A percentile compares a stretch with the other conserved stretches of the same genome.
These are phyloP conservation scores for Lyophyllum atratum DNA, from an alignment of 768 basidiomycete genomes.

Conservation along the genomic window DNA sequence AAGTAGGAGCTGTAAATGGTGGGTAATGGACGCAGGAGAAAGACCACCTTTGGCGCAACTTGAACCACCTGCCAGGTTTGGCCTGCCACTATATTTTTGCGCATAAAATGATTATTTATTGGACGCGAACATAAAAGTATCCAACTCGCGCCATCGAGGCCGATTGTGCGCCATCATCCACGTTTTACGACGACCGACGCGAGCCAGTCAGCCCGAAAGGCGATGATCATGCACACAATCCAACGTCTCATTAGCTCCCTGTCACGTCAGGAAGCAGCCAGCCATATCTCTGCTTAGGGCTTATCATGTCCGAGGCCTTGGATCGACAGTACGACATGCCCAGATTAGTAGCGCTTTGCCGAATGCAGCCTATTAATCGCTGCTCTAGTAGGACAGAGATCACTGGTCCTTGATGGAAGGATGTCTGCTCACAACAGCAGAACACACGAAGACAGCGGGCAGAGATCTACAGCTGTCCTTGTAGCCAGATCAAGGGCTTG, in stretches of 20 bases:
- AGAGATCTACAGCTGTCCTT: slow-evolving; percentile 11
- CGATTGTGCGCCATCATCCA: slow-evolving; percentile 23
- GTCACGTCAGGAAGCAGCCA: slow-evolving; percentile 47
- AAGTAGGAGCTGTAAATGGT: slow-evolving; percentile 20
- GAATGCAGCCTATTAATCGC: not conserved
- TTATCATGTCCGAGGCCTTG: slow-evolving; percentile 7
- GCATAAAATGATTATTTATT: slow-evolving; percentile 16
- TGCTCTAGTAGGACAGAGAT: not conserved
- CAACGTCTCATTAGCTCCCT: slow-evolving; percentile 41
- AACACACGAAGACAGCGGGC: slow-evolving; percentile 3
- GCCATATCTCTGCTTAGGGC: slow-evolving; percentile 1
- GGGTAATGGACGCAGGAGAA: slow-evolving; percentile 6
- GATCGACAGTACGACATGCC: not conserved
- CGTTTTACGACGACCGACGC: slow-evolving; percentile 49
- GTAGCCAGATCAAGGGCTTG: slow-evolving; percentile 5
- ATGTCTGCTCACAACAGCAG: not conserved
- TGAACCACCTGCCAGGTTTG: slow-evolving; percentile 6
- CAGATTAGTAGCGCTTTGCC: not conserved
- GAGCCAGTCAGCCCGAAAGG: slow-evolving; percentile 24
- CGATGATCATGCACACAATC: slow-evolving; percentile 33
- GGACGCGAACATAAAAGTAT: slow-evolving; percentile 1
- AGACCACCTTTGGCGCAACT: slow-evolving; percentile 7
- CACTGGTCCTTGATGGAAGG: slow-evolving; percentile 7
- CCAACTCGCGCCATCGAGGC: slow-evolving; percentile 20
- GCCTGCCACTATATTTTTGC: slow-evolving; percentile 4